Percentiles rank a stretch among this genome's conserved stretches.
Conservation (phyloP, 2,329 filamentous ascomycete species). For the Zymoseptoria ardabiliae region DNA sequence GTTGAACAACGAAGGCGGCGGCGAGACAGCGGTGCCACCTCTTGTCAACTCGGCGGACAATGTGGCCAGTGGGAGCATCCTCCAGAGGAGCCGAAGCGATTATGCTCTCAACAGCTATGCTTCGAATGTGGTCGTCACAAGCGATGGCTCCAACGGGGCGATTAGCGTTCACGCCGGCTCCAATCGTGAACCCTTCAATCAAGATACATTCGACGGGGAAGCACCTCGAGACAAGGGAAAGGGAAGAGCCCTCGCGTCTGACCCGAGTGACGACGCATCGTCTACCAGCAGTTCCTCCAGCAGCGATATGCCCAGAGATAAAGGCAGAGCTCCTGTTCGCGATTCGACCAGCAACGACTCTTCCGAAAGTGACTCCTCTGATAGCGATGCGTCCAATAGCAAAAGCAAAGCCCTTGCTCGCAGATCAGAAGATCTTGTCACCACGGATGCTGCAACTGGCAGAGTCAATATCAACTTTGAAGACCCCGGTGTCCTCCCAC, state of each 20-base stretch:
- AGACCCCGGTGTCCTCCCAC: not conserved
- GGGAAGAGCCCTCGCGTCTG: conserved; percentile 4
- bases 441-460: not conserved
- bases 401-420: not conserved
- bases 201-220: not conserved
- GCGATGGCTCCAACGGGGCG: not conserved
- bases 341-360: not conserved
- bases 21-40: not conserved
- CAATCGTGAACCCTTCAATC: not conserved
- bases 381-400: not conserved
- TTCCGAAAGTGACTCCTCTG: not conserved
- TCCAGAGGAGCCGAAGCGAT: not conserved
- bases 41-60: not conserved
- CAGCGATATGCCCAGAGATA: not conserved
- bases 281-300: not conserved
- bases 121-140: not conserved
- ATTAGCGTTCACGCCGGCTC: not conserved
- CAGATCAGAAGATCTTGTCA: not conserved
- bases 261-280: not conserved
- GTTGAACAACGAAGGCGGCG: not conserved
- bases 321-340: not conserved
- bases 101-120: not conserved
- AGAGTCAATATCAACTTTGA: not conserved
- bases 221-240: conserved; percentile 6
- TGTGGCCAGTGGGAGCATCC: not conserved